Conservation (phyloP, 768 basidiomycete species). For the Tubosaeta sp. region DNA sequence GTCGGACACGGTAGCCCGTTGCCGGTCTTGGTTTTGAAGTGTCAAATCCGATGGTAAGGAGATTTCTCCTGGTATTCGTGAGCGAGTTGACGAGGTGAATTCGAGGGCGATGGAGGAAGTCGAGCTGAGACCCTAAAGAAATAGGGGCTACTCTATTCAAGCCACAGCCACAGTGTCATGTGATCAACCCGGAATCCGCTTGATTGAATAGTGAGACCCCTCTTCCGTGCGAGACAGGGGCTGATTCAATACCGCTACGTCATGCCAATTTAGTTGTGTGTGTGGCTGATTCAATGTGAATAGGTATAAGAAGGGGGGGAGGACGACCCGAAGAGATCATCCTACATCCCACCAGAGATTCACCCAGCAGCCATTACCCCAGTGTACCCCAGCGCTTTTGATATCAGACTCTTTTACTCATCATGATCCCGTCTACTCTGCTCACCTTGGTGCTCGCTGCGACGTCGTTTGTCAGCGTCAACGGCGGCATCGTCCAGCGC, state of each 20-base stretch:
- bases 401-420: not conserved
- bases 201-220: not conserved
- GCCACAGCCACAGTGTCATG: not conserved
- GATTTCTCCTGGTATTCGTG: not conserved
- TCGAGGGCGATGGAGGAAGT: not conserved
- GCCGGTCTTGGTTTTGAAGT: not conserved
- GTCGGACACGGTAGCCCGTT: not conserved
- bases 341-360: not conserved
- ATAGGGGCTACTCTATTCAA: not conserved
- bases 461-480: conserved; percentile 12
- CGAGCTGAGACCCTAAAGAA: not conserved
- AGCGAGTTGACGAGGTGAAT: not conserved
- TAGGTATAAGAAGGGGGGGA: not conserved
- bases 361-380: not conserved
- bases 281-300: not conserved
- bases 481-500: conserved; percentile 16
- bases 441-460: conserved; percentile 1
- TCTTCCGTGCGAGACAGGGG: not conserved
- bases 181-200: not conserved
- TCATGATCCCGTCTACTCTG: conserved; percentile 1
- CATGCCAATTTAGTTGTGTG: not conserved
- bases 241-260: not conserved
- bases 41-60: not conserved
- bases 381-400: not conserved
- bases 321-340: not conserved